phyloP scores from a whole-genome alignment of 2,329 filamentous ascomycete species.

The Thielaviopsis euricoi region DNA sequence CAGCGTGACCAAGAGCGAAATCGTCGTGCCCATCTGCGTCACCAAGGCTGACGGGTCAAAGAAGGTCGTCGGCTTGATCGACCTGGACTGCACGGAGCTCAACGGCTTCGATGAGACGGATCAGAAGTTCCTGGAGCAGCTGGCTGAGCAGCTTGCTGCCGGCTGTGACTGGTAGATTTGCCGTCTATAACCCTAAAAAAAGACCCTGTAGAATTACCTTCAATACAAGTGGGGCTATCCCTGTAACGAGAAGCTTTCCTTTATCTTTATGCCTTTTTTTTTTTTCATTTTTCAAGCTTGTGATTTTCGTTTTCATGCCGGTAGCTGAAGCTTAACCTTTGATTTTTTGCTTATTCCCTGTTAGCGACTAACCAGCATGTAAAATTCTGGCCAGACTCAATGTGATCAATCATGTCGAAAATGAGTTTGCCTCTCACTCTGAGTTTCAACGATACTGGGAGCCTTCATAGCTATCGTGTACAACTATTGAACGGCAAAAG shows the following conservation, averaged over 20 bases:
- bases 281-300: too few relatives aligned
- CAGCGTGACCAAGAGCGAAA: conserved; percentile 57
- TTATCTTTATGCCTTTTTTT: not conserved
- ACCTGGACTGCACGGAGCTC: conserved; percentile 56
- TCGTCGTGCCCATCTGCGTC: conserved; percentile 57
- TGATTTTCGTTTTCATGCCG: too few relatives aligned
- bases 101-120: conserved; percentile 57
- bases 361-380: too few relatives aligned
- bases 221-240: not conserved
- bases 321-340: too few relatives aligned
- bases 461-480: too few relatives aligned
- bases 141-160: conserved; percentile 41
- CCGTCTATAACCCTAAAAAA: not conserved
- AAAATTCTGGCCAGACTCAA: too few relatives aligned
- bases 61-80: conserved; percentile 57
- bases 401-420: too few relatives aligned
- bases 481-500: too few relatives aligned
- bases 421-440: too few relatives aligned
- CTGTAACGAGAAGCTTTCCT: not conserved
- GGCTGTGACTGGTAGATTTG: conserved; percentile 46
- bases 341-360: too few relatives aligned
- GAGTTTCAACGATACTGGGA: too few relatives aligned
- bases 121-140: conserved; percentile 43
- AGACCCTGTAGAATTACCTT: not conserved
- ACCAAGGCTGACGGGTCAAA: conserved; percentile 17